A percentile compares a stretch with the other conserved stretches of the same genome.
phyloP scores from a whole-genome alignment of 108 stramenopile genomes.

The Skeletonema tropicum region DNA sequence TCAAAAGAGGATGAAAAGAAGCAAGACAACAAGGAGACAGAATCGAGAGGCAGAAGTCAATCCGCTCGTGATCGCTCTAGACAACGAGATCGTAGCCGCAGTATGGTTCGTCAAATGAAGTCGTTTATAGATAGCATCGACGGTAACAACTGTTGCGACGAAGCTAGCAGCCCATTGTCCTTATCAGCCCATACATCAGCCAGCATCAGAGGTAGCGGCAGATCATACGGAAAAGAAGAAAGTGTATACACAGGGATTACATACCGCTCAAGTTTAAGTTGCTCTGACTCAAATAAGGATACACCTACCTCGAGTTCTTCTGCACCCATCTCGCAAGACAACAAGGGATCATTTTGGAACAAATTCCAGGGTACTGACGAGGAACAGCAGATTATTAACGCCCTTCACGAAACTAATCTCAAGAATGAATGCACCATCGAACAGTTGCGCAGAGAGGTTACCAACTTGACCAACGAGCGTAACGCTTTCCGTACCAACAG shows the following conservation, averaged over 20 bases:
- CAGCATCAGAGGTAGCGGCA: not conserved
- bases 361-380: not conserved
- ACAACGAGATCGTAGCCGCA: not conserved
- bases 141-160: not conserved
- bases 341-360: not conserved
- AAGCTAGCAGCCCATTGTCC: not conserved
- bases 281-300: not conserved
- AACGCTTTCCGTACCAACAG: constrained; percentile 30
- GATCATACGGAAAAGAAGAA: not conserved
- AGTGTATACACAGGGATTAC: not conserved
- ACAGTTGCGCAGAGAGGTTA: constrained; percentile 13
- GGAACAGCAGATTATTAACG: not conserved
- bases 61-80: not conserved
- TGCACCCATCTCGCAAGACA: not conserved
- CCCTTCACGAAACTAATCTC: constrained; percentile 26
- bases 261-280: not conserved
- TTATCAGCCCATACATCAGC: not conserved
- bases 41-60: not conserved
- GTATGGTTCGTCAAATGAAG: not conserved
- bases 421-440: constrained; percentile 24
- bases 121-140: not conserved
- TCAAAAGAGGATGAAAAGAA: not conserved
- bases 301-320: not conserved
- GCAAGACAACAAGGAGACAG: not conserved
- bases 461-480: constrained; percentile 16